Evolutionary conservation across 495 filamentous ascomycete genomes (phyloP).

Genomic region (Hyaloscypha hepaticicola): DNA sequence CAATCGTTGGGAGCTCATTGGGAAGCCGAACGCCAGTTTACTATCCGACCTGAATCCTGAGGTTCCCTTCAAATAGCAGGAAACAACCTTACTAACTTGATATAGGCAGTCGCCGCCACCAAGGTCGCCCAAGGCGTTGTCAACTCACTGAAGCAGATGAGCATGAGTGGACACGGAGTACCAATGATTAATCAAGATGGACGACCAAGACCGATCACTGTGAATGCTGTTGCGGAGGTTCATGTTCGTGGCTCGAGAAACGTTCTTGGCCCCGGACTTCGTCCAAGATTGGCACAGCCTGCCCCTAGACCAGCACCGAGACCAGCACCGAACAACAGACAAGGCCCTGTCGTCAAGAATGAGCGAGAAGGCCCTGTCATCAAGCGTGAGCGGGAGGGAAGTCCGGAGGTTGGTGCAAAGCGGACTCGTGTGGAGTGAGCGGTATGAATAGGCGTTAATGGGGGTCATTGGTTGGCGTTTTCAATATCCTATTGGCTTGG

Average conservation of each 20-base stretch:
- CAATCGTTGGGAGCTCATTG: no score
- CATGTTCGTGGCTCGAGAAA: constrained; percentile 28
- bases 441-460: no score
- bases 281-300: not conserved
- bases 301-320: not conserved
- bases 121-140: constrained; percentile 27
- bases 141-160: constrained; percentile 25
- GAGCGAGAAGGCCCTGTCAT: not conserved
- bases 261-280: constrained; percentile 22
- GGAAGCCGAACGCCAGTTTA: no score
- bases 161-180: constrained; percentile 23
- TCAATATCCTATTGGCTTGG: not conserved
- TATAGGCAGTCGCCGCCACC: constrained; percentile 5
- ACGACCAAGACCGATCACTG: constrained; percentile 26
- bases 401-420: not conserved
- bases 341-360: not conserved
- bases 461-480: not conserved
- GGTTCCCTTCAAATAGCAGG: no score
- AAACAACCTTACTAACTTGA: no score
- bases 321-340: not conserved
- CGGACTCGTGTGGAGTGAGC: not conserved
- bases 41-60: no score
- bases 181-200: constrained; percentile 36
- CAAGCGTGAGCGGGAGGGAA: not conserved
- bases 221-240: constrained; percentile 30